Evolutionary conservation across 192 early-diverging fungal species (phyloP).

Genomic region (Backusella sp.): DNA sequence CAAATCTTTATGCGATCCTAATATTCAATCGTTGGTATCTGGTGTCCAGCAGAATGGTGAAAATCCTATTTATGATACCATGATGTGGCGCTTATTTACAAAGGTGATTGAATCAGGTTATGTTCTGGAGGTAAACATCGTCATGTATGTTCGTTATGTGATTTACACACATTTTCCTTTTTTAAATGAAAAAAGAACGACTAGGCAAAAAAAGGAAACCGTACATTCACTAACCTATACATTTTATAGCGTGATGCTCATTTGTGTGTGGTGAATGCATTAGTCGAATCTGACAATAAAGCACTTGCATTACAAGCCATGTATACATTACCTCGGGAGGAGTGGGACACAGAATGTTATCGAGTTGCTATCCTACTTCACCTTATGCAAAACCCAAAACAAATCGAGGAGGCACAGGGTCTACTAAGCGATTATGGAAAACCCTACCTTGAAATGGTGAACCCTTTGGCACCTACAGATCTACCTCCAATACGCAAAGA

Average conservation of each 20-base stretch:
- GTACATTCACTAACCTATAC: background rate
- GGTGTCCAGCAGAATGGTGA: background rate
- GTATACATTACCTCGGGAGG: slow-evolving; percentile 21
- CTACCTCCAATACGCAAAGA: slow-evolving; percentile 13
- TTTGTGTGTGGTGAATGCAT: slow-evolving; percentile 4
- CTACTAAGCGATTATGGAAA: slow-evolving; percentile 21
- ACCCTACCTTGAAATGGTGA: slow-evolving; percentile 14
- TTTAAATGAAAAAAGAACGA: background rate
- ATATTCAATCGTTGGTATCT: background rate
- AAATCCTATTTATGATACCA: slow-evolving; percentile 3
- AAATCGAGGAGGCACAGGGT: slow-evolving; percentile 13
- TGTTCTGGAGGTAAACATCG: slow-evolving; percentile 10
- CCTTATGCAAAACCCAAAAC: slow-evolving; percentile 15
- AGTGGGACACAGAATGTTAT: slow-evolving; percentile 25
- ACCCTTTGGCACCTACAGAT: slow-evolving; percentile 13
- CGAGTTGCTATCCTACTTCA: slow-evolving; percentile 21
- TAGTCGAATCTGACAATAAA: slow-evolving; percentile 11
- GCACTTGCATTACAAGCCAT: slow-evolving; percentile 21
- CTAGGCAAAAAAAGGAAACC: background rate
- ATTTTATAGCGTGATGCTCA: slow-evolving; percentile 11
- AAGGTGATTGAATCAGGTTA: slow-evolving; percentile 29
- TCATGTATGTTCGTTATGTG: background rate
- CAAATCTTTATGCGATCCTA: slow-evolving; percentile 18
- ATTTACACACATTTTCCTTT: background rate
- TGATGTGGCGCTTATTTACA: slow-evolving; percentile 22